These are phyloP conservation scores for Mucor velutinosus DNA, from an alignment of 371 early-diverging fungal genomes.

Conservation along the genomic window DNA sequence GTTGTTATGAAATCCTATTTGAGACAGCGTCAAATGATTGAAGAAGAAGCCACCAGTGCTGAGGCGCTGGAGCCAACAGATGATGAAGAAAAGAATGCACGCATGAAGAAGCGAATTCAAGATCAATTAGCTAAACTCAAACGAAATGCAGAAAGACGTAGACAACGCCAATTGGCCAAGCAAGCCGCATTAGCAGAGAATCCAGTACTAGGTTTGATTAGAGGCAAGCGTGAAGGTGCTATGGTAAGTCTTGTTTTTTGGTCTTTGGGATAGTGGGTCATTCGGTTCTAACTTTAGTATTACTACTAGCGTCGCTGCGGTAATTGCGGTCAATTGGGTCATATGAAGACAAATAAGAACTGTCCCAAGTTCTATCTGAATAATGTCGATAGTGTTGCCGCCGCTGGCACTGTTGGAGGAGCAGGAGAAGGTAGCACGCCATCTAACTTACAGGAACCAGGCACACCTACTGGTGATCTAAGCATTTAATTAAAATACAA, in stretches of 20 bases:
- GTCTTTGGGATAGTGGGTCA: neutral
- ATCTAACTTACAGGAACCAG: conserved; percentile 6
- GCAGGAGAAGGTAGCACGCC: neutral
- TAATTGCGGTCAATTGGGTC: conserved; percentile 84
- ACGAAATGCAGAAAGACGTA: conserved; percentile 65
- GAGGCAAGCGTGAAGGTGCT: conserved; percentile 60
- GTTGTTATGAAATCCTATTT: conserved; percentile 90
- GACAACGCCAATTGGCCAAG: conserved; percentile 50
- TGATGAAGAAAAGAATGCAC: conserved; percentile 63
- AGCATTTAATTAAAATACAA: neutral
- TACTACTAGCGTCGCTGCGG: conserved; percentile 69
- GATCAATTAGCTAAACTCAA: conserved; percentile 66
- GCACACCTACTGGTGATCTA: conserved; percentile 4
- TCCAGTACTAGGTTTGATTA: conserved; percentile 56
- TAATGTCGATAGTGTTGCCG: conserved; percentile 19
- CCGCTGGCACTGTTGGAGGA: neutral
- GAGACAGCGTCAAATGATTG: conserved; percentile 82
- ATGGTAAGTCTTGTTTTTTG: conserved; percentile 29
- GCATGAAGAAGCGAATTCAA: conserved; percentile 64
- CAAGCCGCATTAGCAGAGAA: conserved; percentile 55
- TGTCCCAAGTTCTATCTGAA: conserved; percentile 72
- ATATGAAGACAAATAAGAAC: conserved; percentile 88
- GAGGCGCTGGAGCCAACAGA: conserved; percentile 62
- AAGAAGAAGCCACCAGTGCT: conserved; percentile 63
- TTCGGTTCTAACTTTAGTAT: neutral